These are phyloP conservation scores for Protomyces lactucae-debilis DNA, from an alignment of 1,139 yeast genomes.

Conservation along the genomic window DNA sequence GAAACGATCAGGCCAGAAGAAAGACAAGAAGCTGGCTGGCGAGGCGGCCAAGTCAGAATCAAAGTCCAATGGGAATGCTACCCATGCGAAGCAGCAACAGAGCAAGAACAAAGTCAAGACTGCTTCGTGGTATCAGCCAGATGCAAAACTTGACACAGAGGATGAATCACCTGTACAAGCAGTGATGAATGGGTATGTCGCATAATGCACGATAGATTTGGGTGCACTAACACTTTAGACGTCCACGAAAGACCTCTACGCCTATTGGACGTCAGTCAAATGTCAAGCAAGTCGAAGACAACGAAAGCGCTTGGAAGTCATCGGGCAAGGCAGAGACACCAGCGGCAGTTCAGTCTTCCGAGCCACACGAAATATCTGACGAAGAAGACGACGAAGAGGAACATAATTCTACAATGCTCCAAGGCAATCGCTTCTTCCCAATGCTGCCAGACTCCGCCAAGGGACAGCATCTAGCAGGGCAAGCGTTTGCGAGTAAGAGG, in stretches of 20 bases:
- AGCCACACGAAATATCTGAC: background rate
- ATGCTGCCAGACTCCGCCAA: background rate
- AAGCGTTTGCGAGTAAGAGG: background rate
- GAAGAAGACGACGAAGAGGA: background rate
- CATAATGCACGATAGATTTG: background rate
- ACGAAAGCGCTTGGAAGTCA: no score
- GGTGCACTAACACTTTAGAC: background rate
- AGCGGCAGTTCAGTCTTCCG: no score
- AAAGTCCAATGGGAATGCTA: no score
- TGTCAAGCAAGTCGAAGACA: background rate
- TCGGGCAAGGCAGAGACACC: no score
- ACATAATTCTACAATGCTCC: background rate
- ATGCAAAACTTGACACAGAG: background rate
- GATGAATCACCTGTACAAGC: background rate
- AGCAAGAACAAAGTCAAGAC: background rate
- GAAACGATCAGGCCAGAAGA: background rate
- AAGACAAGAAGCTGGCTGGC: background rate
- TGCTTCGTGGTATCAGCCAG: background rate
- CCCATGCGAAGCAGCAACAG: background rate
- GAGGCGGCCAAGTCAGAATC: background rate
- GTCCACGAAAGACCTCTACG: constrained; percentile 15
- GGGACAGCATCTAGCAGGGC: background rate
- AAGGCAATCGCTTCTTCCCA: background rate
- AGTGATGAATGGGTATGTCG: constrained; percentile 15
- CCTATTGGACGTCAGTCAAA: constrained; percentile 6